A percentile compares a stretch with the other conserved stretches of the same genome.
Evolutionary conservation across 1,284 basidiomycete genomes (phyloP).

Genomic region (Ganoderma resinaceum): DNA sequence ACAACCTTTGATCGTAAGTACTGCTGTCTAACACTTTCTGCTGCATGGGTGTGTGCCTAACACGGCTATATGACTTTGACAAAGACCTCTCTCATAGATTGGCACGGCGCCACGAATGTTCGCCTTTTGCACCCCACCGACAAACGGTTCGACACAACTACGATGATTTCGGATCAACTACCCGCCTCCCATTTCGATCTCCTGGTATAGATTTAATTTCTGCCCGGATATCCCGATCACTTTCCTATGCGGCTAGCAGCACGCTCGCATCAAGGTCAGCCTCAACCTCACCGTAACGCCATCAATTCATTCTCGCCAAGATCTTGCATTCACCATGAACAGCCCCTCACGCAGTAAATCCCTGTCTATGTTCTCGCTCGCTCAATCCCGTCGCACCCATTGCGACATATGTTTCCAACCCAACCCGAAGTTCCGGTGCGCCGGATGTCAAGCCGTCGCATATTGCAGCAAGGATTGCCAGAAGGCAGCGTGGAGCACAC

Average conservation of each 20-base stretch:
- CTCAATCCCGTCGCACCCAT: neutral
- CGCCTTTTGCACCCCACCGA: too few species aligned
- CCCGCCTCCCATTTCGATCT: too few species aligned
- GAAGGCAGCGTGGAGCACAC: constrained; percentile 10
- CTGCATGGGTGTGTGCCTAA: neutral
- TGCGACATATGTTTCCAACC: neutral
- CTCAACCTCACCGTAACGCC: too few species aligned
- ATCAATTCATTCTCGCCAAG: neutral
- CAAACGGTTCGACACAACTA: too few species aligned
- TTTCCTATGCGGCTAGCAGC: too few species aligned
- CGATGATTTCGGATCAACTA: too few species aligned
- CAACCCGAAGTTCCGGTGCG: constrained; percentile 2
- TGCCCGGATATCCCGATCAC: too few species aligned
- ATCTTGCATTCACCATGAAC: neutral
- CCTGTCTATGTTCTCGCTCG: neutral
- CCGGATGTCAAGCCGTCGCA: neutral
- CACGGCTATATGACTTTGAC: neutral
- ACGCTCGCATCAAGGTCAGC: too few species aligned
- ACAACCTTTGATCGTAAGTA: too few species aligned
- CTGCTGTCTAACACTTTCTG: neutral
- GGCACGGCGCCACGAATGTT: too few species aligned
- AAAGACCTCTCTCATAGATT: too few species aligned
- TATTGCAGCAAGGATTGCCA: constrained; percentile 20
- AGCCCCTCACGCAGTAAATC: neutral
- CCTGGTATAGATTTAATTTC: too few species aligned